Evolutionary conservation across 352 stramenopile genomes (phyloP), one percentile per base, ranked within the genome.

Genomic region (Phytophthora fragariaefolia): DNA sequence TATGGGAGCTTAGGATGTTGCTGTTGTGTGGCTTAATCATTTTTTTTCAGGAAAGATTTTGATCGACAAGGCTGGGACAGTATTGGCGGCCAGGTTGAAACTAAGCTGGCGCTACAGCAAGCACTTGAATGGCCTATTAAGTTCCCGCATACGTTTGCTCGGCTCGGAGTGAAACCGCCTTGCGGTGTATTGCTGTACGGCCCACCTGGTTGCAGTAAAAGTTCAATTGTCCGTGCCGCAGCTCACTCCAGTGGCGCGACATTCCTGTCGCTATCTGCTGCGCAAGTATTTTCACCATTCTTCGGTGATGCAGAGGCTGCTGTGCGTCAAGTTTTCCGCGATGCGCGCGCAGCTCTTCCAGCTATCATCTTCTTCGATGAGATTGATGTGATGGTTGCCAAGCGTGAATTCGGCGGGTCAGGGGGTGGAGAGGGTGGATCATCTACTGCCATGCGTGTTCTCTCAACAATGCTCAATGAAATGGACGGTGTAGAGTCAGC

Each of bases 391-490:
- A 73, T 97, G 27, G 91, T 97, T 18, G 67, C 83, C 15, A 96
- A 96, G 71, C 82, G 89, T 7, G 76, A 83, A 30, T 93, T 93
- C 24, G 82, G 84, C 36, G 83, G 75, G 24, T 74, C 59, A 10
- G 46, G 59, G 2, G 54, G 64, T 7, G 73, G 62, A 26, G 74
- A 79, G 10, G 72, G 70, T 6, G 81, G 83, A 0, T 85, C 79
- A 2, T 91, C 77, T 36, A 91, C 92, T 7, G 74, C 90, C 9
- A 76, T 90, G 65, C 92, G 97, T 34, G 94, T 99, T 23, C 93
- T 99, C 50, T 98, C 98, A 36, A 98, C 97, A 47, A 91, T 99
- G 73, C 79, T 99, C 15, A 98, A 97, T 46, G 96, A 99, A 72
- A 99, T 99, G 87, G 97, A 99, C 70, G 97, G 96, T 30, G 95